These are phyloP conservation scores for barley (Hordeum vulgare) DNA, from an alignment of 176 grass and related monocot species.

Conservation along the genomic window DNA sequence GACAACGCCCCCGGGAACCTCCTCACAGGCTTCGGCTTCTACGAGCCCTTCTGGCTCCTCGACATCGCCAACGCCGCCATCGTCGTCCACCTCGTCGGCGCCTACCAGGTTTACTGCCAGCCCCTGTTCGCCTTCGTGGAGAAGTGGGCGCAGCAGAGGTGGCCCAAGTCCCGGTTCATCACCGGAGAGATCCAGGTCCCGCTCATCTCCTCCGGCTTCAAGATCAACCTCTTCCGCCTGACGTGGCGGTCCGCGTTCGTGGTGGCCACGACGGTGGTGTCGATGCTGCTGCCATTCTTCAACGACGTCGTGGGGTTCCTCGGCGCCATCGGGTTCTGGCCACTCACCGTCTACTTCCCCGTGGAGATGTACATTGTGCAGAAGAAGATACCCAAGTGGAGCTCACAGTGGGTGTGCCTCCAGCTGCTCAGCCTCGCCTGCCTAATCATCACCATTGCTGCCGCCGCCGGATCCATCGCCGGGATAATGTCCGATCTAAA, in stretches of 20 bases:
- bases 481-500: constrained; percentile 74
- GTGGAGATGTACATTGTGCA: constrained; percentile 95
- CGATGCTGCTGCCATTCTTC: constrained; percentile 95
- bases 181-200: constrained; percentile 48
- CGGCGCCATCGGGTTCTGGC: constrained; percentile 83
- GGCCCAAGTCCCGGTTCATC: constrained; percentile 54
- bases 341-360: constrained; percentile 89
- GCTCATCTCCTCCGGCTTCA: constrained; percentile 27
- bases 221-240: constrained; percentile 67
- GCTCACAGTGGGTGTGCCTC: constrained; percentile 81
- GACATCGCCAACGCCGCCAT: constrained; percentile 66
- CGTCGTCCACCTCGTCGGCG: constrained; percentile 64
- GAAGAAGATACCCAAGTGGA: constrained; percentile 71
- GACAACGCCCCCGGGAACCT: constrained; percentile 46
- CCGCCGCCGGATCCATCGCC: constrained; percentile 82
- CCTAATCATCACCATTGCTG: constrained; percentile 64
- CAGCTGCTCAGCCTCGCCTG: constrained; percentile 86
- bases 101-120: constrained; percentile 89
- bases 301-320: constrained; percentile 90
- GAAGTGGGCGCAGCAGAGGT: constrained; percentile 64
- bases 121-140: constrained; percentile 89
- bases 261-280: constrained; percentile 66
- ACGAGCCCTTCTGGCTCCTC: constrained; percentile 70
- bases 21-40: constrained; percentile 67
- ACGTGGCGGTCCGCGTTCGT: constrained; percentile 85